Evolutionary conservation across 352 stramenopile genomes (phyloP).

Genomic region (Thalassiosira livingstoniorum): DNA sequence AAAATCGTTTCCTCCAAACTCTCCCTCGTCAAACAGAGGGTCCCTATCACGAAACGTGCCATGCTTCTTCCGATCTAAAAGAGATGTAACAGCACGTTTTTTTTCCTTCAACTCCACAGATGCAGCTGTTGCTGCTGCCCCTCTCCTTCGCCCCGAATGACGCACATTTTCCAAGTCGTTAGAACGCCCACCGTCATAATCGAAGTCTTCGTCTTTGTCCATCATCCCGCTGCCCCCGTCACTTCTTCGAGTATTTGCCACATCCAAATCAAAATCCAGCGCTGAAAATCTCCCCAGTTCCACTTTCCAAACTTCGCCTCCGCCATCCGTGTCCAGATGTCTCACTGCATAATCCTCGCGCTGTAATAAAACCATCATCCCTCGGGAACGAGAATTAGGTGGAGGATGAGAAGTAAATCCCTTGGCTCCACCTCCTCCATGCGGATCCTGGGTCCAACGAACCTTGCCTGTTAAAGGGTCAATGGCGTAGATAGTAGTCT

Average conservation of each 20-base stretch:
- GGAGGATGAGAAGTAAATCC: constrained; percentile 3
- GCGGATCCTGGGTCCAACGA: constrained; percentile 68
- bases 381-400: constrained; percentile 8
- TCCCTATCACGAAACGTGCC: constrained; percentile 32
- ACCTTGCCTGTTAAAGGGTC: constrained; percentile 73
- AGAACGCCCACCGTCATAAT: neutral
- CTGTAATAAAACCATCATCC: constrained; percentile 81
- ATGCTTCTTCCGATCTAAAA: constrained; percentile 47
- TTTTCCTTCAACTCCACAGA: constrained; percentile 32
- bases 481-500: constrained; percentile 76
- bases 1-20: constrained; percentile 1
- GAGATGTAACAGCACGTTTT: constrained; percentile 39
- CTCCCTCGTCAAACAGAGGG: constrained; percentile 21
- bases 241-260: constrained; percentile 9
- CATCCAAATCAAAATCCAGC: constrained; percentile 80
- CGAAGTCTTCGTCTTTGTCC: neutral
- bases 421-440: constrained; percentile 41
- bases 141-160: constrained; percentile 18
- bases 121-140: constrained; percentile 44
- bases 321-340: constrained; percentile 81
- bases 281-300: constrained; percentile 84
- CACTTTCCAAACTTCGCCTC: constrained; percentile 87
- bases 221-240: no score
- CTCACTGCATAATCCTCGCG: constrained; percentile 86
- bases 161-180: constrained; percentile 13